Conservation (phyloP, 1,284 basidiomycete species). For the Heterobasidion irregulare region DNA sequence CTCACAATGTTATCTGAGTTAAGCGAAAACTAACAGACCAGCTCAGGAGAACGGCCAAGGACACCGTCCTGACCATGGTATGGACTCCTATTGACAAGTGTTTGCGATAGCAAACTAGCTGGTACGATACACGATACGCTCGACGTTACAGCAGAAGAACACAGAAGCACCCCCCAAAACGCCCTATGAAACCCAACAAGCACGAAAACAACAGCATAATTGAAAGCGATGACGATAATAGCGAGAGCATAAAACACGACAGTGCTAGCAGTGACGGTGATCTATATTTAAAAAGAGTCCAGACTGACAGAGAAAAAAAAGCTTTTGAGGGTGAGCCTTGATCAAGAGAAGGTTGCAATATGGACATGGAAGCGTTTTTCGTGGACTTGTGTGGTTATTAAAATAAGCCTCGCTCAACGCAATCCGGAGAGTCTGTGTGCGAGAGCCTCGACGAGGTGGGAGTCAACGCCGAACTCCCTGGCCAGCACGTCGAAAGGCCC, state of each 20-base stretch:
- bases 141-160: slow-evolving; percentile 10
- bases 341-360: not conserved
- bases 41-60: too few relatives aligned
- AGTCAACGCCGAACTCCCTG: slow-evolving; percentile 63
- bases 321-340: not conserved
- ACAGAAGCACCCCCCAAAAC: slow-evolving; percentile 10
- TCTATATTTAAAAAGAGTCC: slow-evolving; percentile 6
- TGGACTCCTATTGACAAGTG: not conserved
- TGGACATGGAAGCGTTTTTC: not conserved
- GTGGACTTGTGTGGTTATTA: not conserved
- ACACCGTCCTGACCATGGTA: too few relatives aligned
- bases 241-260: slow-evolving; percentile 7
- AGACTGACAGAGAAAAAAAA: not conserved
- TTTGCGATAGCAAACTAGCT: slow-evolving; percentile 1
- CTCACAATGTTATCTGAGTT: not conserved
- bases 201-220: slow-evolving; percentile 11
- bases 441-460: slow-evolving; percentile 59
- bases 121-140: slow-evolving; percentile 3
- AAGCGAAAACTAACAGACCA: too few relatives aligned
- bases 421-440: slow-evolving; percentile 44
- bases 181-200: slow-evolving; percentile 6
- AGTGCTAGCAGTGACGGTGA: slow-evolving; percentile 6
- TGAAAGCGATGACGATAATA: slow-evolving; percentile 4
- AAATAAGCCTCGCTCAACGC: slow-evolving; percentile 12
- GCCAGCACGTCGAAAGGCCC: slow-evolving; percentile 42